Conservation (phyloP, 2,329 filamentous ascomycete genomes). For the Neurospora sp. region DNA sequence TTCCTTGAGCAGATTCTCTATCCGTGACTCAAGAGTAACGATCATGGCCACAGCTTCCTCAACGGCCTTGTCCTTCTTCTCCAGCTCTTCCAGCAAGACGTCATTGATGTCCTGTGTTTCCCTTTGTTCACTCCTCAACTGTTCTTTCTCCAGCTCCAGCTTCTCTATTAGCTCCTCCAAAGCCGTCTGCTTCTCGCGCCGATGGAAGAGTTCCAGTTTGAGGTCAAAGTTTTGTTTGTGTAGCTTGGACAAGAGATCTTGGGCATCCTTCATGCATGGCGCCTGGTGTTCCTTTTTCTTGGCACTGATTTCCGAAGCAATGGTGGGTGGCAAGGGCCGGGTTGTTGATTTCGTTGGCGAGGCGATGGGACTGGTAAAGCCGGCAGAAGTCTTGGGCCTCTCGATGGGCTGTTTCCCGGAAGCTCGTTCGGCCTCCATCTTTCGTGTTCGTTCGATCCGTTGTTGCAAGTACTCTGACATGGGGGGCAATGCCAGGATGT, state of each 20-base stretch:
- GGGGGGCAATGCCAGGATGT: constrained; percentile 17
- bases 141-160: constrained; percentile 42
- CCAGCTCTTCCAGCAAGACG: constrained; percentile 41
- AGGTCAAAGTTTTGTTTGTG: constrained; percentile 71
- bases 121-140: constrained; percentile 16
- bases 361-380: background rate
- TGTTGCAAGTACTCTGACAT: constrained; percentile 46
- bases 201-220: constrained; percentile 62
- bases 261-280: background rate
- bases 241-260: constrained; percentile 43
- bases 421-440: constrained; percentile 35
- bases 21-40: constrained; percentile 49
- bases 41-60: constrained; percentile 64
- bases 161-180: constrained; percentile 48
- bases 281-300: constrained; percentile 32
- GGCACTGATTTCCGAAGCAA: constrained; percentile 27
- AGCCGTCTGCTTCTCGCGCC: constrained; percentile 51
- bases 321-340: constrained; percentile 29
- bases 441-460: constrained; percentile 41
- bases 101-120: constrained; percentile 45
- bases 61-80: constrained; percentile 56
- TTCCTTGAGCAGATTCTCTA: constrained; percentile 44
- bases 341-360: background rate
- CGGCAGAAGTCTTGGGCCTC: background rate
- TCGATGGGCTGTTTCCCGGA: constrained; percentile 11